Base-by-base conservation (phyloP, 805 yeast genomes). In the Cyberlindnera xishuangbannaensis region DNA sequence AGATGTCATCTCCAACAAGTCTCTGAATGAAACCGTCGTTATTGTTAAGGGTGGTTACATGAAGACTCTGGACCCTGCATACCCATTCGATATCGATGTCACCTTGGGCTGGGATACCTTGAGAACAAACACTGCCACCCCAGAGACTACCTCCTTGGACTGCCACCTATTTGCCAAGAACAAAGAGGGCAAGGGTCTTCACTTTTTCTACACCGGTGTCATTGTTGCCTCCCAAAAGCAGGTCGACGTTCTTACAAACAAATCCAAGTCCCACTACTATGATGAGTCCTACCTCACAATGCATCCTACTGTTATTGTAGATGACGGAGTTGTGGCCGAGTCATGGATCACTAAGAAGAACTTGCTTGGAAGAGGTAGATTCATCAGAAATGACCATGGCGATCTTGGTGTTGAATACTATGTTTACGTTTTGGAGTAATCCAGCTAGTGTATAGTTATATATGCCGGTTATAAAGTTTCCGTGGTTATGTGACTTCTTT, bases 331-430 rank as follows among this genome's bases (percentile, higher is more conserved):
- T 24, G 65, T 58, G 25, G 67, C 58, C 12, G 71, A 69, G 48
- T 51, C 61, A 42, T 78, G 85, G 85, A 67, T 68, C 13, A 42
- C 58, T 27, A 50, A 56, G 29, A 66, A 69, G 50, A 70, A 64
- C 43, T 60, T 75, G 36, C 30, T 74, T 15, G 84, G 81, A 15
- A 72, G 67, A 50, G 84, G 85, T 21, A 64, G 79, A 37, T 76
- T 76, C 47, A 48, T 69, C 30, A 64, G 78, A 45, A 71, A 69
- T 40, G 61, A 52, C 4, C 48, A 59, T 6, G 76, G 71, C 15
- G 43, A 23, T 2, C 52, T 73, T 37, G 64, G 57, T 40, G 82
- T 78, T 25, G 82, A 78, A 56, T 77, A 76, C 59, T 63, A 58
- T 41, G 54, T 71, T 34, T 73, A 48, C 27, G 50, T 34, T 21